Base-by-base conservation (phyloP, 2,329 filamentous ascomycete genomes). In the Neopestalotiopsis sp. region DNA sequence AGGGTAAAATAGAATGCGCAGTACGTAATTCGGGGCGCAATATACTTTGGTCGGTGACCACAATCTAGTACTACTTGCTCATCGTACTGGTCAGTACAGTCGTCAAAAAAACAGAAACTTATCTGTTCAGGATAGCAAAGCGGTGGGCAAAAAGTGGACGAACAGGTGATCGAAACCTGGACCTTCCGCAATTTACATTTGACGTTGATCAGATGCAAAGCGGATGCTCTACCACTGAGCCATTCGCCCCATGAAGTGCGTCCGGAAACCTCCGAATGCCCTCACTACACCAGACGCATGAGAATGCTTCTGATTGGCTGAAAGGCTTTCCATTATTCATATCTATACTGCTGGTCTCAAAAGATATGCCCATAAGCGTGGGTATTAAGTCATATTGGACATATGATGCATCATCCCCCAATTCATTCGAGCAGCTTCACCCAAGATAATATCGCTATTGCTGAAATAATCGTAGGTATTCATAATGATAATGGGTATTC, bases 131-230 rank as follows among this genome's bases (percentile, higher is more conserved):
- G 13, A 49, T 5, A 49, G 7, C 42, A 49, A 49, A 6, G 24
- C 24, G 24, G 24, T 49, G 42, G 14, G 7, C 30, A 61, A 49
- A 49, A 28, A 28, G 5, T 52, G 61, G 61, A 64, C n/a, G 7
- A 45, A 17, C 61, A 28, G 61, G 17, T 9, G 61, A 64, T 64
- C 61, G 61, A 64, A 64, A 9, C 17, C 61, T 17, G 61, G 38
- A 64, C 12, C 14, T 64, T 49, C 30, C 61, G 61, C 61, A 64
- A 14, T 4, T 64, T 52, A 9, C 6, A 28, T 28, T 28, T 28
- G 24, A 28, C 24, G 1, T 28, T 10, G 3, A n/a, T 4, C 28
- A n/a, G 17, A 52, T 64, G 61, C 61, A 64, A 64, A 64, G 61
- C 61, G 61, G 30, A 49, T 38, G 24, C 61, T 13, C 14, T 63